Base-by-base conservation (phyloP, 331 rosid genomes). In the Erythrophleum ivorense region DNA sequence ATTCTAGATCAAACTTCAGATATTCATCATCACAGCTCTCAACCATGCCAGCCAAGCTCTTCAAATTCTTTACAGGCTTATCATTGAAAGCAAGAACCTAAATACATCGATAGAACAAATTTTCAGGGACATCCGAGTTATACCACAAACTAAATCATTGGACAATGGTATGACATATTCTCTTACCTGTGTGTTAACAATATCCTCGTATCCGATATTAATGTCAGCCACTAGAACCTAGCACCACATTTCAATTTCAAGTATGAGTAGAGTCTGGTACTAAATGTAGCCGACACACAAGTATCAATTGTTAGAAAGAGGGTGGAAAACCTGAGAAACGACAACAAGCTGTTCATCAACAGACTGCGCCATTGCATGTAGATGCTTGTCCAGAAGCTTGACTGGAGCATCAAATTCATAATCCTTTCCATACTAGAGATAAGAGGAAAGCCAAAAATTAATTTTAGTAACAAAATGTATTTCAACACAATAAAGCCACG, bases 171-270 rank as follows among this genome's bases (percentile, higher is more conserved):
- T 19, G 7, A 31, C 11, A 62, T 48, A 53, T 63, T 71, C 41
- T 16, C 79, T 74, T 60, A 88, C 94, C 92, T 88, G 94, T 57
- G 90, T 88, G 82, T 91, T 91, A 13, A 91, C 92, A 53, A 91
- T 87, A 38, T 87, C 92, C 86, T 91, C 94, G 3, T 91, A 91
- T 76, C 94, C 95, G 63, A 91, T 89, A 77, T 91, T 91, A 65
- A 91, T 88, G 84, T 91, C 94, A 46, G 94, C 86, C 62, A 88
- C 94, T 63, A 91, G 91, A 78, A 91, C 95, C 95, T 91, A 84
- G 24, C 49, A 82, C 29, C 68, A 60, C 41, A 67, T 38, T 67
- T 67, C 68, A 75, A 62, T 43, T 18, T 72, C 41, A 69, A 59
- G 79, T 29, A 83, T 33, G 65, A 64, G 69, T 38, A 38, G 50